These are phyloP conservation scores for Phyllosticta paracitricarpa DNA, from an alignment of 2,329 filamentous ascomycete species.

Conservation along the genomic window DNA sequence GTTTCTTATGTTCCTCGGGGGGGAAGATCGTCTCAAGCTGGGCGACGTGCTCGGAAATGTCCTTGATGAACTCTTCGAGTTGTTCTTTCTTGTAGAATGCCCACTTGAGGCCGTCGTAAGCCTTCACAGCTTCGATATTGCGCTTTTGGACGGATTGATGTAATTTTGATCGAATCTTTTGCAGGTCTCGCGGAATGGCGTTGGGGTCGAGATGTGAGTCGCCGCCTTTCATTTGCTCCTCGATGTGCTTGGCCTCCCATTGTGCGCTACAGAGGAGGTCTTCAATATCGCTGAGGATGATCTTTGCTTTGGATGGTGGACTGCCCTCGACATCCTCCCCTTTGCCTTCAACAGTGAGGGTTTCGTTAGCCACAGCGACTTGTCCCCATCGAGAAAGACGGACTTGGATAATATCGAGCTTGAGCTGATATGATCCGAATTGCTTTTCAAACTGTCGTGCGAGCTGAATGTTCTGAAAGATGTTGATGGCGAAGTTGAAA, in stretches of 20 bases:
- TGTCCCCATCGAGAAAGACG: not conserved
- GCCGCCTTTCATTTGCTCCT: not conserved
- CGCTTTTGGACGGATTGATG: not conserved
- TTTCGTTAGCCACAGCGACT: not conserved
- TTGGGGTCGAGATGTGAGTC: not conserved
- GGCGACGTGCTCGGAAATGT: not conserved
- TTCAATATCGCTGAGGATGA: not conserved
- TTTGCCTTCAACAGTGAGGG: not conserved
- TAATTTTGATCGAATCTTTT: not conserved
- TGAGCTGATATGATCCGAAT: not conserved
- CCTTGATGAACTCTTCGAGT: not conserved
- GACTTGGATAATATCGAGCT: not conserved
- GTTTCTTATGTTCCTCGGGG: not conserved
- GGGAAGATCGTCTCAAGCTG: not conserved
- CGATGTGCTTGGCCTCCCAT: not conserved
- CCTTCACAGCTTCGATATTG: not conserved
- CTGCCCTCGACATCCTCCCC: not conserved
- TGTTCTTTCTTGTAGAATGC: not conserved
- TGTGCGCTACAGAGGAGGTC: not conserved
- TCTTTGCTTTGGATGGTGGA: not conserved
- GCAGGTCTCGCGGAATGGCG: not conserved
- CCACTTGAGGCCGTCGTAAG: not conserved
- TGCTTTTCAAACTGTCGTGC: not conserved
- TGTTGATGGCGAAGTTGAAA: conserved; percentile 1
- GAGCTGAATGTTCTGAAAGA: not conserved